Evolutionary conservation across 73 alveolate genomes (phyloP), one percentile per base, ranked within the genome.

Genomic region (Blepharisma japonicum): DNA sequence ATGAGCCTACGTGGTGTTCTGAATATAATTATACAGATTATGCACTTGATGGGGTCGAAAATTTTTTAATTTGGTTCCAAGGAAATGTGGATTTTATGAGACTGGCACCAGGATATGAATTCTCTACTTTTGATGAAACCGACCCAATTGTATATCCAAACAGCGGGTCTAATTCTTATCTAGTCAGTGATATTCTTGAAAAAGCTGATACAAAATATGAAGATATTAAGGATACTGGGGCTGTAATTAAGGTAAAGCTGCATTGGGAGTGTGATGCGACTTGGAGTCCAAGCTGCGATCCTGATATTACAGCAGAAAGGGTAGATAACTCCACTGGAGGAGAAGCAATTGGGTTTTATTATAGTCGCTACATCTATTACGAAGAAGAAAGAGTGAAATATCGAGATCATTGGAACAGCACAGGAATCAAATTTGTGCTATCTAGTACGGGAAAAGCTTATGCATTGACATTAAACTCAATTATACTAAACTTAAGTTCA

Each of bases 221-320:
- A 8, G 74, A 61, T 14, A 25, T 61, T 8, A 61, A 61, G 23
- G 23, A 61, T 25, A 61, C 74, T 25, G 74, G 74, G 4, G 74
- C 74, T 9, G 74, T 61, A 5, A 39, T 61, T 25, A 14, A 39
- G 23, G 46, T 61, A 8, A 11, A 39, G 14, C 2, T 61, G 2
- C 18, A 61, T 25, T 61, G 74, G 74, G 74, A 61, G 18, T 61
- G 74, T 39, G 74, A 61, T 39, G 47, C 46, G 39, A 61, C 74
- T 1, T 61, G 74, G 74, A n/a, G 23, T 14, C 47, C 14, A 0
- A 14, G 47, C 3, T 61, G 74, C 5, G 46, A 25, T 48, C 74
- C 74, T 2, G 38, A 14, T 9, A 5, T 61, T 1, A 61, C 74
- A 18, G 38, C 74, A 20, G 47, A 61, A 14, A 14, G 74, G 11